phyloP scores from a whole-genome alignment of 164 flowering plant species.

The Chloranthus sessilifolius region DNA sequence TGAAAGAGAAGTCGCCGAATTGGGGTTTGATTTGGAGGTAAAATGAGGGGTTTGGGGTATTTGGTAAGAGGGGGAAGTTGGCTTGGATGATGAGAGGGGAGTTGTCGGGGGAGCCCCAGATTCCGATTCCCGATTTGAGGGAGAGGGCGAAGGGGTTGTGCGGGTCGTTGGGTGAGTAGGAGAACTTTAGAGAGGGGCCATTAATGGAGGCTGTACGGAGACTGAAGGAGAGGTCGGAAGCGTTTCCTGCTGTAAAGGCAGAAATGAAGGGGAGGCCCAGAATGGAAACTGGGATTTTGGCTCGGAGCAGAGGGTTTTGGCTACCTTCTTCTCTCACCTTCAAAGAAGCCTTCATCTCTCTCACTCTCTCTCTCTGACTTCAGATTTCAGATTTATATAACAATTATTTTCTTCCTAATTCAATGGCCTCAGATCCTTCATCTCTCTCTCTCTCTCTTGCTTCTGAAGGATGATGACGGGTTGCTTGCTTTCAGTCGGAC shows the following conservation, averaged over 20 bases:
- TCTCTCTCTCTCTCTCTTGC: no score
- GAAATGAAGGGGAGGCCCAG: slow-evolving; percentile 54
- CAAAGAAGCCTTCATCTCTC: slow-evolving; percentile 59
- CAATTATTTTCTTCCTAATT: no score
- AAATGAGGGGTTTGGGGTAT: slow-evolving; percentile 35
- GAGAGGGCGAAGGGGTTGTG: slow-evolving; percentile 31
- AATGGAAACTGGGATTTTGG: slow-evolving; percentile 52
- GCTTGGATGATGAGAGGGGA: slow-evolving; percentile 69
- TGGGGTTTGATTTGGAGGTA: slow-evolving; percentile 40
- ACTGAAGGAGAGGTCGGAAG: slow-evolving; percentile 47
- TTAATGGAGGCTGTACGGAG: slow-evolving; percentile 47
- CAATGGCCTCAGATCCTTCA: no score
- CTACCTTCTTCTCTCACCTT: slow-evolving; percentile 45
- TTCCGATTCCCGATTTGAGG: slow-evolving; percentile 63
- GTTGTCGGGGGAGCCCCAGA: slow-evolving; percentile 55
- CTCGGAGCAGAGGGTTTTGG: slow-evolving; percentile 37
- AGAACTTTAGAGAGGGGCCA: slow-evolving; percentile 54
- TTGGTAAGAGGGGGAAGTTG: slow-evolving; percentile 29
- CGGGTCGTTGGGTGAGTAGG: slow-evolving; percentile 35
- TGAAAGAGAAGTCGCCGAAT: slow-evolving; percentile 49
- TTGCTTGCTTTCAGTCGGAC: no score
- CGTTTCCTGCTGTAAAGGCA: slow-evolving; percentile 36
- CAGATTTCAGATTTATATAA: no score
- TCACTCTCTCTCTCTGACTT: slow-evolving; percentile 5
- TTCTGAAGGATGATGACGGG: no score